phyloP scores from a whole-genome alignment of 352 stramenopile species.

The Globisporangium alternatum region DNA sequence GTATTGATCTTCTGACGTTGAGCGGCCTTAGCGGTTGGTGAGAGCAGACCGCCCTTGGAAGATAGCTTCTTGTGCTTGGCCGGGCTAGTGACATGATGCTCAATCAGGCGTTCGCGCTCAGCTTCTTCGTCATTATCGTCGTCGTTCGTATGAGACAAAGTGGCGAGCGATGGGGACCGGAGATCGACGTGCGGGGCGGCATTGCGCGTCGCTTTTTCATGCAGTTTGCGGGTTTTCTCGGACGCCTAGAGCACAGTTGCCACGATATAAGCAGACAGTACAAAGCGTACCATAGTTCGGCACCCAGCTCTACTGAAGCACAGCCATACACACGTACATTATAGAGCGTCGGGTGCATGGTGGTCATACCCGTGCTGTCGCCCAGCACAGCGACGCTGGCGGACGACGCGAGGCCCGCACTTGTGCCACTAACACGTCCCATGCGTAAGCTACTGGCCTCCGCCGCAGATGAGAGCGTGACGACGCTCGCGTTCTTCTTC shows the following conservation, averaged over 20 bases:
- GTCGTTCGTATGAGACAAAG: not conserved
- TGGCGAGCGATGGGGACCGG: conserved; percentile 9
- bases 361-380: not conserved
- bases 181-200: conserved; percentile 15
- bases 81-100: not conserved
- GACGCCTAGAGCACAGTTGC: conserved; percentile 31
- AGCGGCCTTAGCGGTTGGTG: conserved; percentile 26
- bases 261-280: not conserved
- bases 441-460: not conserved
- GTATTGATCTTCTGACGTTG: conserved; percentile 24
- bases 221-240: conserved; percentile 49
- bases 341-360: conserved; percentile 51
- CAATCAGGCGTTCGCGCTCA: not conserved
- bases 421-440: not conserved
- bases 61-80: not conserved
- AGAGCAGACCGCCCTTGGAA: conserved; percentile 10
- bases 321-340: conserved; percentile 25
- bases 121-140: conserved; percentile 24
- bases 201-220: conserved; percentile 27
- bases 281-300: no score
- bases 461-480: conserved; percentile 20
- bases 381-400: conserved; percentile 31
- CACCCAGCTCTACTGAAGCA: not conserved
- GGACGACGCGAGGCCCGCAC: conserved; percentile 19
- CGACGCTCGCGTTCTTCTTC: conserved; percentile 49